These are phyloP conservation scores for Murraya paniculata DNA, from an alignment of 345 rosid genomes.

Conservation along the genomic window DNA sequence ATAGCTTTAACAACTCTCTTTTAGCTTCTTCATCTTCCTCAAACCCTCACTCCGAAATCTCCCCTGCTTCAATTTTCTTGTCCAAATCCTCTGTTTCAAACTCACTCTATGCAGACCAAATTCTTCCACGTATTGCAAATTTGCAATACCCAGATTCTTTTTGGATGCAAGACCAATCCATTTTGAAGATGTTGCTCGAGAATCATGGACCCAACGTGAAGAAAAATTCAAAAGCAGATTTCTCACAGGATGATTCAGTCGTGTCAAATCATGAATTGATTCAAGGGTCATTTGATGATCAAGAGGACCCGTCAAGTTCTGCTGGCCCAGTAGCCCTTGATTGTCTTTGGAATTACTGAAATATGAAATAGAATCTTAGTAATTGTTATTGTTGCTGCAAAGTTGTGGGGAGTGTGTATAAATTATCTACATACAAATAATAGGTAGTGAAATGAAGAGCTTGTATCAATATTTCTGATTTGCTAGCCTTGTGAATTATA, in stretches of 20 bases:
- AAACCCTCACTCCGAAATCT: slow-evolving; percentile 13
- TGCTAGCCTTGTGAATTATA: background rate
- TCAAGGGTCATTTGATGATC: slow-evolving; percentile 25
- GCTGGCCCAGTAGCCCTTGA: slow-evolving; percentile 35
- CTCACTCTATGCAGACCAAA: slow-evolving; percentile 23
- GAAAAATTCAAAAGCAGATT: slow-evolving; percentile 19
- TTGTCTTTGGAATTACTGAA: slow-evolving; percentile 52
- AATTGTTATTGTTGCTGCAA: slow-evolving; percentile 4
- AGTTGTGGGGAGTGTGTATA: slow-evolving; percentile 14
- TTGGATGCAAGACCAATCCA: slow-evolving; percentile 47
- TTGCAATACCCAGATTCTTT: slow-evolving; percentile 43
- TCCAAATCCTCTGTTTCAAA: slow-evolving; percentile 24
- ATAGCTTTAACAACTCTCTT: slow-evolving; percentile 25
- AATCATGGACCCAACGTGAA: slow-evolving; percentile 26
- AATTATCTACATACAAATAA: background rate
- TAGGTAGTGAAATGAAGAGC: slow-evolving; percentile 4
- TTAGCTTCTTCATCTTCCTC: slow-evolving; percentile 33
- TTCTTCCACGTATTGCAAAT: slow-evolving; percentile 30
- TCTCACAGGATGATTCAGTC: slow-evolving; percentile 30
- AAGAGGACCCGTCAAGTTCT: slow-evolving; percentile 32
- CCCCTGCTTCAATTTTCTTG: slow-evolving; percentile 26
- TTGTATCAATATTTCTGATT: slow-evolving; percentile 3
- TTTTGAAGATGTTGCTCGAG: slow-evolving; percentile 49
- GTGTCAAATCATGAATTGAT: slow-evolving; percentile 28
- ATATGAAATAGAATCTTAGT: background rate